A percentile compares a stretch with the other conserved stretches of the same genome.
These are phyloP conservation scores for Diplosphaera chodatii DNA, from an alignment of 139 green algal genomes.

Conservation along the genomic window DNA sequence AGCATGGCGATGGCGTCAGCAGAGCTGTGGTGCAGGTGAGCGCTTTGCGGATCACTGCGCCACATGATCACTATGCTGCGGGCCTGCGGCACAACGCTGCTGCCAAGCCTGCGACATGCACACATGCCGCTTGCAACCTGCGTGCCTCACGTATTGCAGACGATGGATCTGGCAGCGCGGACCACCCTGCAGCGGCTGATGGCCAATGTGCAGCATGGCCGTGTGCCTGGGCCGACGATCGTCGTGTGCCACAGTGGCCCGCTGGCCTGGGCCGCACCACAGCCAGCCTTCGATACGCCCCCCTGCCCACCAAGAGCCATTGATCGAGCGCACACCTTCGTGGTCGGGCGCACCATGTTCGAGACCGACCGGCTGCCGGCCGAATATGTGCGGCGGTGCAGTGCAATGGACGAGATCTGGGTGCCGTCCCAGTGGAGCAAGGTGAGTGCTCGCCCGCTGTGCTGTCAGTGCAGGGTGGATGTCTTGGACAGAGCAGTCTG, in stretches of 20 bases:
- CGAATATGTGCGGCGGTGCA: constrained; percentile 34
- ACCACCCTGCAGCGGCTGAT: not conserved
- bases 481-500: no score
- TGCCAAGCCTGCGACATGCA: no score
- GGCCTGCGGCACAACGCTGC: no score
- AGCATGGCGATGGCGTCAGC: constrained; percentile 16
- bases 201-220: not conserved
- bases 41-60: no score
- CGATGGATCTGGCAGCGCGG: not conserved
- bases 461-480: no score
- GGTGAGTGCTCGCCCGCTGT: no score
- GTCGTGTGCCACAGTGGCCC: constrained; percentile 13
- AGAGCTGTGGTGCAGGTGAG: not conserved
- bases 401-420: constrained; percentile 61
- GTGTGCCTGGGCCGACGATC: not conserved
- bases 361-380: constrained; percentile 40
- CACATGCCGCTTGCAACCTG: no score
- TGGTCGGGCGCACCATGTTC: constrained; percentile 59
- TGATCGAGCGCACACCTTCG: no score
- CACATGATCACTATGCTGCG: no score
- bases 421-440: constrained; percentile 33
- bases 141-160: no score
- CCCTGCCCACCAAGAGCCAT: constrained; percentile 54
- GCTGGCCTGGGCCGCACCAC: constrained; percentile 19
- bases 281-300: constrained; percentile 14